Base-by-base conservation (phyloP, 352 stramenopile species). In the Blastocystis sp. region DNA sequence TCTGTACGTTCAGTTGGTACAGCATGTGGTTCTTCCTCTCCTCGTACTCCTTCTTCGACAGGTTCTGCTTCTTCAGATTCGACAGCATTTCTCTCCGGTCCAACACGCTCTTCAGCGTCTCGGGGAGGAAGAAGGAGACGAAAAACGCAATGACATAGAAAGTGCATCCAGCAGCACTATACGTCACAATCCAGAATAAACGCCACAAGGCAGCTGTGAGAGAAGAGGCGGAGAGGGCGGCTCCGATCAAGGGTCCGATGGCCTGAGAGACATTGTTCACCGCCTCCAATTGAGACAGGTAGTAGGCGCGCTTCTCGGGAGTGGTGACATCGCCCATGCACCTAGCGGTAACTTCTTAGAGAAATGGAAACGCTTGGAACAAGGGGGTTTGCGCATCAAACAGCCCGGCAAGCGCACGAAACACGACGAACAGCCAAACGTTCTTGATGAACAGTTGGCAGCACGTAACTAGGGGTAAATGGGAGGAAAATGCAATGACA, bases 181-280 rank as follows among this genome's bases (percentile, higher is more conserved):
- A 42, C 11, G 45, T 68, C 11, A 66, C 7, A 24, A 42, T 48
- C 3, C 1, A 19, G 1, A n/a, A 19, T 11, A 2, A 17, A n/a
- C 11, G 14, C 10, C 69, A 84, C 74, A 84, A 14, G 1, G 74
- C 52, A 9, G 68, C 54, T 1, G 2, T 34, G 28, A 84, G 74
- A 2, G 34, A 68, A 21, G 43, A 68, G 19, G 54, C n/a, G 17
- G 74, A 68, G 4, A 84, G 57, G 45, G 57, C 17, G 7, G 21
- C 74, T 60, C 74, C 74, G 1, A 84, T 64, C 21, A 84, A 4
- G 19, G 74, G 74, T 59, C 74, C 57, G 6, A 84, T 9, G 24
- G 21, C 17, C 34, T 84, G 74, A 0, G 74, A 54, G n/a, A 84
- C 14, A 48, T 84, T 84, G 61, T 84, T 84, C 4, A 84, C 74